Conservation (phyloP, 2,329 filamentous ascomycete genomes). For the Drechslera avenae region DNA sequence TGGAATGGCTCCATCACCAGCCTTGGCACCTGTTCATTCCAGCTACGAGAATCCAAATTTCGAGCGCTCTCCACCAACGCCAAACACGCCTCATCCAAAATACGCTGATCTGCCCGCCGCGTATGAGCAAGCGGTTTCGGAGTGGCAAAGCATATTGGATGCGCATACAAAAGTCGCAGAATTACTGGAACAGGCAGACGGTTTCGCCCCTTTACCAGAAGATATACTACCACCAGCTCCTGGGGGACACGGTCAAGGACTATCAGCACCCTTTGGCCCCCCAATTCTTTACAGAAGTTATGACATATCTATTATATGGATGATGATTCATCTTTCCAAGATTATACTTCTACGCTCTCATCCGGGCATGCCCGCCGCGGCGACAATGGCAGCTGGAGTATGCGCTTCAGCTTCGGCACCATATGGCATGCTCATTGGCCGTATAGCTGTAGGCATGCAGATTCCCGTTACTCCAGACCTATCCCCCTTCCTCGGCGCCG, state of each 20-base stretch:
- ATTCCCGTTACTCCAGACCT: conserved; percentile 55
- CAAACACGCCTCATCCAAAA: conserved; percentile 23
- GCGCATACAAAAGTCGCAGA: conserved; percentile 71
- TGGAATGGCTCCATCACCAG: conserved; percentile 54
- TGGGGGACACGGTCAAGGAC: conserved; percentile 27
- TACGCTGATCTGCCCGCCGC: conserved; percentile 64
- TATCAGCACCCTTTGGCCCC: conserved; percentile 75
- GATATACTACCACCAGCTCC: conserved; percentile 66
- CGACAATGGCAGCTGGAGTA: conserved; percentile 83
- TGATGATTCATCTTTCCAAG: conserved; percentile 81
- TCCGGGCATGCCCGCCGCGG: conserved; percentile 87
- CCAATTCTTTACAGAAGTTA: conserved; percentile 83
- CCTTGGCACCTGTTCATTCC: conserved; percentile 51
- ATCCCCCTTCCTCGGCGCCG: conserved; percentile 77
- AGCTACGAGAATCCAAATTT: conserved; percentile 46
- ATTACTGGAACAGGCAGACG: conserved; percentile 65
- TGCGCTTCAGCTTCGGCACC: conserved; percentile 72
- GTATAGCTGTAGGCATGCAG: conserved; percentile 74
- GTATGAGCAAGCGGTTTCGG: conserved; percentile 71
- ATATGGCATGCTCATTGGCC: conserved; percentile 76
- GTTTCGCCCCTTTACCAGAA: conserved; percentile 75
- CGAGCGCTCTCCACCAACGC: conserved; percentile 22
- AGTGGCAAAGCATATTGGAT: conserved; percentile 77
- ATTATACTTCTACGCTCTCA: conserved; percentile 84
- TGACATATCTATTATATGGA: conserved; percentile 86